Conservation (phyloP, 169 alveolate species). For the Eimeria nieschulzi region DNA sequence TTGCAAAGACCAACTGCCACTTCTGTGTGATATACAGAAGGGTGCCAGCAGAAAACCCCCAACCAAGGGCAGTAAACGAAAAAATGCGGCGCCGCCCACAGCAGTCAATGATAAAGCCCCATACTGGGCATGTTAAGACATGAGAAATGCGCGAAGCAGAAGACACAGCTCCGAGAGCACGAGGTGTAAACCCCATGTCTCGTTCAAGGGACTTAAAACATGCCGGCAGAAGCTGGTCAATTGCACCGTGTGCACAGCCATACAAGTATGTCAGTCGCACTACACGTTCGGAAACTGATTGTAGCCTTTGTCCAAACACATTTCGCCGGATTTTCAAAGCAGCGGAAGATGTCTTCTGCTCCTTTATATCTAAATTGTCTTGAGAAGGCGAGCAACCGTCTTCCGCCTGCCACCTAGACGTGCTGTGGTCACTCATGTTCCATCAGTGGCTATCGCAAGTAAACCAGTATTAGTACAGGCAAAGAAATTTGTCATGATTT, state of each 20-base stretch:
- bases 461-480: too few relatives aligned
- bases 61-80: conserved; percentile 70
- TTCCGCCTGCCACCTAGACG: conserved; percentile 17
- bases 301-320: conserved; percentile 16
- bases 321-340: not conserved
- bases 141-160: conserved; percentile 85
- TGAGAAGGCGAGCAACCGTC: conserved; percentile 13
- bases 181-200: conserved; percentile 87
- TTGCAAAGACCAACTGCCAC: conserved; percentile 81
- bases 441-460: not conserved
- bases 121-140: conserved; percentile 87
- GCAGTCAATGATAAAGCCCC: conserved; percentile 90
- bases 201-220: conserved; percentile 90
- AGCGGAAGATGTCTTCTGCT: not conserved
- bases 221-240: conserved; percentile 89
- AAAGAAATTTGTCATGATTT: too few relatives aligned
- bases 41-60: conserved; percentile 86
- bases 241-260: conserved; percentile 88
- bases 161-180: conserved; percentile 83
- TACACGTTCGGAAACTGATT: conserved; percentile 4
- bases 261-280: conserved; percentile 38
- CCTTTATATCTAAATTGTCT: not conserved
- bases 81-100: conserved; percentile 70
- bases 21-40: conserved; percentile 81
- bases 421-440: conserved; percentile 20